Percentiles rank a stretch among this genome's conserved stretches.
Conservation (phyloP, 306 rosid species). For the Glycine latifolia region DNA sequence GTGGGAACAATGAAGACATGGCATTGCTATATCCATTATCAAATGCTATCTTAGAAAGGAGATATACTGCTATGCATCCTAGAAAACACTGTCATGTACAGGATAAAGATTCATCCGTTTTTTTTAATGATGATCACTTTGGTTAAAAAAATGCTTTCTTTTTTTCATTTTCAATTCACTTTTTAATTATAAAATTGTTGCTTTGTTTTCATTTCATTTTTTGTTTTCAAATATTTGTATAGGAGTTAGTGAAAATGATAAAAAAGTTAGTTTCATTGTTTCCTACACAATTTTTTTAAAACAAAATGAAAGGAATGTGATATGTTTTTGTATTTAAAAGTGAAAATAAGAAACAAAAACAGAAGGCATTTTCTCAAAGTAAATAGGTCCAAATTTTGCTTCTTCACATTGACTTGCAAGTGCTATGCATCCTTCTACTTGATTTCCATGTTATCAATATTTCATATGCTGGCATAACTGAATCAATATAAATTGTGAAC, state of each 20-base stretch:
- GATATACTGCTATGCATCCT: constrained; percentile 21
- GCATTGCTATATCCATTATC: constrained; percentile 28
- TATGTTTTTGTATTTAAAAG: background rate
- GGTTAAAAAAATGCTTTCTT: background rate
- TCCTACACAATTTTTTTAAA: background rate
- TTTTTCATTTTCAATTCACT: background rate
- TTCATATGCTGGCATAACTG: constrained; percentile 18
- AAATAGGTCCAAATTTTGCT: background rate
- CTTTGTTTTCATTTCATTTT: background rate
- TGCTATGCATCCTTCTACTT: constrained; percentile 15
- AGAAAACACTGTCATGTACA: constrained; percentile 19
- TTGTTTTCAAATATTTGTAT: background rate
- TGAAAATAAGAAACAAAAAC: background rate
- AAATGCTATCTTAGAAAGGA: constrained; percentile 22
- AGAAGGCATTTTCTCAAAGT: constrained; percentile 1
- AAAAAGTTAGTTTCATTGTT: background rate
- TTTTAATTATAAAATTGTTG: background rate
- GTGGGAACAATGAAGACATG: constrained; percentile 3
- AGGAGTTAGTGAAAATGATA: background rate
- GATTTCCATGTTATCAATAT: constrained; percentile 6
- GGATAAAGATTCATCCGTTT: constrained; percentile 10
- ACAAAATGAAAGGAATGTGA: background rate
- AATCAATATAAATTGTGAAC: constrained; percentile 3
- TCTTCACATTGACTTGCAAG: constrained; percentile 27
- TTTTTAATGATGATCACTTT: background rate